Conservation (phyloP, 495 filamentous ascomycete genomes). For the Margaritispora aquatica region DNA sequence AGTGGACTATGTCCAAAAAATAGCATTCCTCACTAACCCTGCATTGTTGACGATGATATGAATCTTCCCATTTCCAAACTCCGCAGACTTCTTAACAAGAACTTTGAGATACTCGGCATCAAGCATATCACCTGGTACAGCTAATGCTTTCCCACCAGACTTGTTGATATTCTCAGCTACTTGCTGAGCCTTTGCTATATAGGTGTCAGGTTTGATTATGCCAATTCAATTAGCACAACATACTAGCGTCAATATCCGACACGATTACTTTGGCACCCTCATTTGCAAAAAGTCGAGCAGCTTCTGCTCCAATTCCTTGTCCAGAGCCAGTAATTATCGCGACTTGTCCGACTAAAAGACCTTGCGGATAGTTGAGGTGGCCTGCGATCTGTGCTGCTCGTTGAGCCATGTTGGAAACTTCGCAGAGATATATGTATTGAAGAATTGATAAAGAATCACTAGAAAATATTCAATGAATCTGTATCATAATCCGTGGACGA, state of each 20-base stretch:
- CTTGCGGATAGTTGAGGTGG: slow-evolving; percentile 75
- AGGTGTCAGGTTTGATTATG: slow-evolving; percentile 10
- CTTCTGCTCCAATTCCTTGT: slow-evolving; percentile 86
- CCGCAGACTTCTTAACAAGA: slow-evolving; percentile 66
- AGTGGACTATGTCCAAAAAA: not conserved
- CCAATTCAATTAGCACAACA: slow-evolving; percentile 14
- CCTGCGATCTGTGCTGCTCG: slow-evolving; percentile 61
- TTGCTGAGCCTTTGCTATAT: slow-evolving; percentile 53
- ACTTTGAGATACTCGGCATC: slow-evolving; percentile 57
- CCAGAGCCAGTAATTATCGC: slow-evolving; percentile 83
- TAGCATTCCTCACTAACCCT: slow-evolving; percentile 36
- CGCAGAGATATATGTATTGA: not conserved
- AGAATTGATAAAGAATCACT: no score
- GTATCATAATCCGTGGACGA: not conserved
- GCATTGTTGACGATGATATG: slow-evolving; percentile 88
- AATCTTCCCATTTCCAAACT: slow-evolving; percentile 80
- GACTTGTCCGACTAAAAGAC: slow-evolving; percentile 70
- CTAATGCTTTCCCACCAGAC: slow-evolving; percentile 55
- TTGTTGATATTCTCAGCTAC: slow-evolving; percentile 49
- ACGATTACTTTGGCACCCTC: slow-evolving; percentile 81
- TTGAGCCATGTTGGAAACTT: slow-evolving; percentile 36
- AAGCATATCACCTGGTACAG: slow-evolving; percentile 68
- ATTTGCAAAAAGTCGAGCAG: slow-evolving; percentile 73
- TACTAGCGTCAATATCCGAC: slow-evolving; percentile 72
- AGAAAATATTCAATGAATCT: no score